These are phyloP conservation scores for Chalaropsis ovoidea DNA, from an alignment of 2,329 filamentous ascomycete genomes.

Conservation along the genomic window DNA sequence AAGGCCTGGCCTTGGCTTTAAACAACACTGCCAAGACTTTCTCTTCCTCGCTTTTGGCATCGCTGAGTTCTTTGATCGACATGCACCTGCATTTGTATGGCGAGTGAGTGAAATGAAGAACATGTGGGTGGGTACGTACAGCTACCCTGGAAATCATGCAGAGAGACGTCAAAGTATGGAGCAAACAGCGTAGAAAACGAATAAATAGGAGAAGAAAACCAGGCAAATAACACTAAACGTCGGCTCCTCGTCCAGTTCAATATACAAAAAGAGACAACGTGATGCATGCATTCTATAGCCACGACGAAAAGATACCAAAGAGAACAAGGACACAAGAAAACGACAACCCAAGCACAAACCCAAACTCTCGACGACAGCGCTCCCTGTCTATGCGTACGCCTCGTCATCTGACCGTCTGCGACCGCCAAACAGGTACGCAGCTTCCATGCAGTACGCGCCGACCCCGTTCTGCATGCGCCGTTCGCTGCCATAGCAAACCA, in stretches of 20 bases:
- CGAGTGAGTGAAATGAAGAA: not conserved
- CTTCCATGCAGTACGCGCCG: conserved; percentile 82
- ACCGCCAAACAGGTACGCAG: conserved; percentile 73
- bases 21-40: not conserved
- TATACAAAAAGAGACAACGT: not conserved
- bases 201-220: not conserved
- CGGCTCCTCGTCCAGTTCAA: not conserved
- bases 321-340: not conserved
- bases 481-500: conserved; percentile 94
- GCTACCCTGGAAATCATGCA: not conserved
- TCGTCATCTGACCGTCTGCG: conserved; percentile 20
- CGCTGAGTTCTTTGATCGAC: not conserved
- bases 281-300: conserved; percentile 11
- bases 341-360: not conserved
- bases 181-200: too few species aligned
- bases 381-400: conserved; percentile 16
- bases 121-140: not conserved
- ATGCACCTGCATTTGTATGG: not conserved
- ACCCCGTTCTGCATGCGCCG: conserved; percentile 55
- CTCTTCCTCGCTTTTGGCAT: not conserved
- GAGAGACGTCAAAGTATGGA: not conserved
- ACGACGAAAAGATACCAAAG: not conserved
- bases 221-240: not conserved
- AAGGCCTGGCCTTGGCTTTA: not conserved
- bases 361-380: not conserved